Conservation (phyloP, 495 filamentous ascomycete species). For the Podospora tetraspora region DNA sequence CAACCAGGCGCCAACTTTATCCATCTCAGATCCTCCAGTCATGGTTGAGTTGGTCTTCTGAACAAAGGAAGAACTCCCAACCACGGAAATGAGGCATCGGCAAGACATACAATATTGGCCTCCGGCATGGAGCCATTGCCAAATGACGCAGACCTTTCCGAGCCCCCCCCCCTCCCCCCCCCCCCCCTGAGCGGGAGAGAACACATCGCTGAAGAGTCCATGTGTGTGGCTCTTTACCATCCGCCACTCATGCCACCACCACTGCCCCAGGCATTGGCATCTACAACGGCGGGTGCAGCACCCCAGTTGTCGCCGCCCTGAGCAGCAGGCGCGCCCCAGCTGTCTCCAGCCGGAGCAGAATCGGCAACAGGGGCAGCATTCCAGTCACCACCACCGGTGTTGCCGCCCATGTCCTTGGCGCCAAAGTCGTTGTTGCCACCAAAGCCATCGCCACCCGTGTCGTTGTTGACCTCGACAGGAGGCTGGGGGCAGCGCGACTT, state of each 20-base stretch:
- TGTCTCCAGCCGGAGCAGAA: neutral
- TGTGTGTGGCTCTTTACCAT: conserved; percentile 15
- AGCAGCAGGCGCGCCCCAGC: neutral
- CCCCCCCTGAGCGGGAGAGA: neutral
- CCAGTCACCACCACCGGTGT: conserved; percentile 3
- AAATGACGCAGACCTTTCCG: neutral
- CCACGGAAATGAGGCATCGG: neutral
- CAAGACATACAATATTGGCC: neutral
- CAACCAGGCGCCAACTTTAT: neutral
- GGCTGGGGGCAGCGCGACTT: conserved; percentile 55
- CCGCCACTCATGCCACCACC: conserved; percentile 8
- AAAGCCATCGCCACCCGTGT: conserved; percentile 3
- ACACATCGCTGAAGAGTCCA: neutral
- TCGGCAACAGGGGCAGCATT: neutral
- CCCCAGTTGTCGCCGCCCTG: neutral
- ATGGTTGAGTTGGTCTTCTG: neutral
- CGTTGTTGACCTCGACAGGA: conserved; percentile 30
- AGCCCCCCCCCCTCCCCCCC: neutral
- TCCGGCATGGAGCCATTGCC: neutral
- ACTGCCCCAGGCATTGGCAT: neutral
- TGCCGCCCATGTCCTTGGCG: neutral
- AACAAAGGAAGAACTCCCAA: neutral
- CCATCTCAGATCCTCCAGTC: neutral
- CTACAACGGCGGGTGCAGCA: neutral
- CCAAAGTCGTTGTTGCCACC: conserved; percentile 2